These are phyloP conservation scores for Eutrema heterophyllum DNA, from an alignment of 345 rosid genomes.

Conservation along the genomic window DNA sequence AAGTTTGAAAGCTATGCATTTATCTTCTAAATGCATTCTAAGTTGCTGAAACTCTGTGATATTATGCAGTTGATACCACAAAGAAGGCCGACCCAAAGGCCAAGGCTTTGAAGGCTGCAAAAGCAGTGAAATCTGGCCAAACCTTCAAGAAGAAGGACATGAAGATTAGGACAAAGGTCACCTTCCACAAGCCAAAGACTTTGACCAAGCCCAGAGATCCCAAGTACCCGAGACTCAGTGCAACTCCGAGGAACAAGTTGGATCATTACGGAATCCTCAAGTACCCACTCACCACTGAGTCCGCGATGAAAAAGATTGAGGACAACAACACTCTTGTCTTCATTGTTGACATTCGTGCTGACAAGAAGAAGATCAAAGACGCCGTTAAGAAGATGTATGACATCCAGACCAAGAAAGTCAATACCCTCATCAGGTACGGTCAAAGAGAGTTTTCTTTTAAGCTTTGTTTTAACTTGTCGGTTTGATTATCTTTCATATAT, in stretches of 20 bases:
- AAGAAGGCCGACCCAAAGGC: conserved; percentile 83
- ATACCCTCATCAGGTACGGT: conserved; percentile 78
- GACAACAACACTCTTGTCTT: conserved; percentile 94
- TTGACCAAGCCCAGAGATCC: conserved; percentile 73
- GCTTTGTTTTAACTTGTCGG: background rate
- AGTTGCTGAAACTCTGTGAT: background rate
- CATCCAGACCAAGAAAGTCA: conserved; percentile 89
- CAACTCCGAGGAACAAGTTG: conserved; percentile 87
- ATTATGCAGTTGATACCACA: conserved; percentile 36
- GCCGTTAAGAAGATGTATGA: conserved; percentile 96
- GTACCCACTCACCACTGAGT: conserved; percentile 88
- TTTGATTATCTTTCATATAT: background rate
- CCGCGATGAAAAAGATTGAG: conserved; percentile 94
- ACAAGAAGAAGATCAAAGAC: conserved; percentile 86
- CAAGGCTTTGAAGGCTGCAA: conserved; percentile 83
- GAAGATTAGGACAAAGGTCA: conserved; percentile 82
- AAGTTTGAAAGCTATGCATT: background rate
- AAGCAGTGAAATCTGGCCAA: conserved; percentile 78
- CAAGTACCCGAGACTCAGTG: conserved; percentile 74
- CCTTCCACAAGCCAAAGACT: conserved; percentile 91
- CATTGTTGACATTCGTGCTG: conserved; percentile 93
- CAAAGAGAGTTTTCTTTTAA: background rate
- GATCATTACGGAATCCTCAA: conserved; percentile 91
- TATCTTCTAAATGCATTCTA: background rate
- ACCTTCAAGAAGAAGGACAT: conserved; percentile 71